Evolutionary conservation across 2,329 filamentous ascomycete genomes (phyloP).

Genomic region (Xylariaceae sp.): DNA sequence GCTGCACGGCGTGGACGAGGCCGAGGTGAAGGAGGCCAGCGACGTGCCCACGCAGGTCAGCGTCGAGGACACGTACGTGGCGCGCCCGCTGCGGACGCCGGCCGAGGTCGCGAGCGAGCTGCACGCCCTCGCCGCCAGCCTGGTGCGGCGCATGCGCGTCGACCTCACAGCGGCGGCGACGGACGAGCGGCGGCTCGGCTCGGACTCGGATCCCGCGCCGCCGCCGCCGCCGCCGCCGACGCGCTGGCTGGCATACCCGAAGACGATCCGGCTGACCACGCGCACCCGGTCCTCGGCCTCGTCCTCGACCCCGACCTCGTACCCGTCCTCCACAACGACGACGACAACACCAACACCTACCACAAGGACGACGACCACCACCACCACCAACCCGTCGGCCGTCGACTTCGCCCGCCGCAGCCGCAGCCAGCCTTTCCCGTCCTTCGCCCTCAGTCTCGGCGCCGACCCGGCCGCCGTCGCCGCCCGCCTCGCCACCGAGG

Average conservation of each 20-base stretch:
- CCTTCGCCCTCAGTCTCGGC: conserved; percentile 60
- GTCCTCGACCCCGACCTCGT: conserved; percentile 36
- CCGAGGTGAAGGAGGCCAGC: conserved; percentile 63
- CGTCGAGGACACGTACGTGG: conserved; percentile 84
- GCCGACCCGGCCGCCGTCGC: conserved; percentile 43
- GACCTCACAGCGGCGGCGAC: conserved; percentile 51
- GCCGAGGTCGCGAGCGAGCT: conserved; percentile 62
- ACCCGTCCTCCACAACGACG: conserved; percentile 30
- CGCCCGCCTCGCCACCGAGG: conserved; percentile 61
- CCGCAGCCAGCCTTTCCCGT: conserved; percentile 65
- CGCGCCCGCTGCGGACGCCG: conserved; percentile 56
- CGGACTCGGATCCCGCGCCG: background rate
- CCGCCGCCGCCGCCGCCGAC: background rate
- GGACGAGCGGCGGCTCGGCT: background rate
- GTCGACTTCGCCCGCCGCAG: conserved; percentile 59
- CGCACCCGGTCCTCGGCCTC: conserved; percentile 43
- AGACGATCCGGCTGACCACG: conserved; percentile 73
- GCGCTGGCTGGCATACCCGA: conserved; percentile 72
- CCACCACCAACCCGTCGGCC: too few species aligned
- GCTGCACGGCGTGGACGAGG: conserved; percentile 71
- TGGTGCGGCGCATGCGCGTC: conserved; percentile 69
- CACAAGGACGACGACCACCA: background rate
- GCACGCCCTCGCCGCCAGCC: conserved; percentile 56
- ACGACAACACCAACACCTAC: conserved; percentile 2
- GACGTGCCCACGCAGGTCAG: conserved; percentile 80